Evolutionary conservation across 2,329 filamentous ascomycete species (phyloP), one percentile per base, ranked within the genome.

Genomic region (Trichoderma afroharzianum): DNA sequence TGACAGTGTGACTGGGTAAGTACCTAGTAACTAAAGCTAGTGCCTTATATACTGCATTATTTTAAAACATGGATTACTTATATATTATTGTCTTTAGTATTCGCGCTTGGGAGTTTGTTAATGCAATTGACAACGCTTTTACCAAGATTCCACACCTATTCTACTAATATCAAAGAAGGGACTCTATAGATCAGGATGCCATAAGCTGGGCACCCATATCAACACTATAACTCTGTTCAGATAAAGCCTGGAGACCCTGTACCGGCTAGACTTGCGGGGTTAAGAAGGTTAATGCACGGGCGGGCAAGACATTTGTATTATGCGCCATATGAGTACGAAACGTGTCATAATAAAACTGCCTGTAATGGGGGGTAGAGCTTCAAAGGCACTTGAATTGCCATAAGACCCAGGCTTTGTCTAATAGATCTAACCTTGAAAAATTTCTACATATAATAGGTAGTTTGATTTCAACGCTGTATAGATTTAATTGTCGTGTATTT

Each of bases 221-320:
- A 24, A 43, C 24, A 39, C 24, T 58, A 58, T 39, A 58, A 58
- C 33, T 58, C 63, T 58, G 63, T 68, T 58, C 33, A 43, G 24
- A 43, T 68, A 21, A 43, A 68, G 63, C 53, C 15, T 58, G 50
- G 33, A 68, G 63, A 68, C 33, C 63, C 53, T 30, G 63, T 68
- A 32, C 63, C 50, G 63, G 63, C 63, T 53, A 68, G 63, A 47
- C 50, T 68, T 9, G 50, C 33, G 11, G 63, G 63, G 6, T 8
- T 68, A 21, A 68, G 63, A 58, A 30, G 63, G 2, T 68, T 68
- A 24, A 58, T 68, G 63, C 43, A 32, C 12, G 50, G 33, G 33
- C 63, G 63, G 33, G 50, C 50, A 68, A 68, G 50, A 47, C 33
- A 58, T 68, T 32, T 68, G 63, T 68, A 68, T 68, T 68, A 24